These are phyloP conservation scores for Cladophialophora exuberans DNA, from an alignment of 2,329 filamentous ascomycete species.

Conservation along the genomic window DNA sequence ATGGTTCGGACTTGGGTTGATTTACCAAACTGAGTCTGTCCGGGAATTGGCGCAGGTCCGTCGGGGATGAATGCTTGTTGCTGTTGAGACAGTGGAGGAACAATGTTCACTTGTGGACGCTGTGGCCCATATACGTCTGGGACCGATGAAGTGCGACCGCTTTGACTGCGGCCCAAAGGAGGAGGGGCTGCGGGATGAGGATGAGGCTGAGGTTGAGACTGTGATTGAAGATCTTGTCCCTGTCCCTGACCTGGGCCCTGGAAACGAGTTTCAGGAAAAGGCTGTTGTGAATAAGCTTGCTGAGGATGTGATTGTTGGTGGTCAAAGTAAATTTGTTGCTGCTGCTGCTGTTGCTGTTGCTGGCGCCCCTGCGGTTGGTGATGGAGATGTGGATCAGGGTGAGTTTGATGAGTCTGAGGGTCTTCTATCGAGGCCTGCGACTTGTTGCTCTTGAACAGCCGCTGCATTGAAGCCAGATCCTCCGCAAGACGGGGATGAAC, in stretches of 20 bases:
- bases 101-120: conserved; percentile 28
- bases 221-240: conserved; percentile 15
- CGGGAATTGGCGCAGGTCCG: conserved; percentile 25
- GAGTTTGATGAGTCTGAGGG: conserved; percentile 18
- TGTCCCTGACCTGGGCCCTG: neutral
- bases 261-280: neutral
- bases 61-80: conserved; percentile 23
- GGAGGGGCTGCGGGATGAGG: conserved; percentile 24
- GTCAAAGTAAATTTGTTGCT: conserved; percentile 16
- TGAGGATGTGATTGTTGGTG: conserved; percentile 15
- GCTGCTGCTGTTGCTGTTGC: neutral
- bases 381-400: conserved; percentile 17
- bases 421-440: conserved; percentile 35
- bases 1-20: conserved; percentile 27
- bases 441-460: conserved; percentile 35
- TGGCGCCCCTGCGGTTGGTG: conserved; percentile 9
- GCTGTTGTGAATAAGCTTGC: conserved; percentile 9
- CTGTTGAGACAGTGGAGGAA: conserved; percentile 26
- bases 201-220: conserved; percentile 22
- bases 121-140: conserved; percentile 28
- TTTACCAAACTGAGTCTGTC: conserved; percentile 31
- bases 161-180: conserved; percentile 25
- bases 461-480: conserved; percentile 29
- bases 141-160: conserved; percentile 20
- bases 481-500: conserved; percentile 12